Conservation (phyloP, 495 filamentous ascomycete species). For the Chaetomium fimeti region DNA sequence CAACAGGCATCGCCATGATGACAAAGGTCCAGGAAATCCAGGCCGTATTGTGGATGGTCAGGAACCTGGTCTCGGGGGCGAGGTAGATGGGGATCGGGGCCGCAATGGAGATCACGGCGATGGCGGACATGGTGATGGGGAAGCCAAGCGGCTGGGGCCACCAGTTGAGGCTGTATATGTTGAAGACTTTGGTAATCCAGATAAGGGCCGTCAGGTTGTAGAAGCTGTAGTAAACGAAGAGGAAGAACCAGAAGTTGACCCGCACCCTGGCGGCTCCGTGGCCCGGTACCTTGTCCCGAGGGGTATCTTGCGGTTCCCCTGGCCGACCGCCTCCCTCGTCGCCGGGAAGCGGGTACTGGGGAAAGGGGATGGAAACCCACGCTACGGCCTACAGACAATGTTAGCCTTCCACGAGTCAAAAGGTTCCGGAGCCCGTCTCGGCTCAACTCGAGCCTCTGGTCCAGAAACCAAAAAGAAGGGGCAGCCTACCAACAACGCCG, state of each 20-base stretch:
- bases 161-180: conserved; percentile 65
- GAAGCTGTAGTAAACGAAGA: conserved; percentile 63
- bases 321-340: conserved; percentile 33
- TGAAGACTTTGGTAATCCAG: conserved; percentile 68
- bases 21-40: conserved; percentile 65
- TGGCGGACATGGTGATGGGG: conserved; percentile 54
- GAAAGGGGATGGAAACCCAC: conserved; percentile 63
- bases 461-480: background rate
- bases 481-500: conserved; percentile 55
- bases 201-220: conserved; percentile 62
- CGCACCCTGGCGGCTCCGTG: conserved; percentile 59
- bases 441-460: no score
- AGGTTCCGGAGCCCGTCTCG: no score
- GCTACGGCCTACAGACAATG: conserved; percentile 48
- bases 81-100: conserved; percentile 58
- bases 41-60: conserved; percentile 58
- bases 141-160: conserved; percentile 62
- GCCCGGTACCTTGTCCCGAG: conserved; percentile 49
- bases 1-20: conserved; percentile 62
- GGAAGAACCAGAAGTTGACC: conserved; percentile 68
- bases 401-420: background rate
- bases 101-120: conserved; percentile 53
- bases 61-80: conserved; percentile 45
- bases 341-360: conserved; percentile 54
- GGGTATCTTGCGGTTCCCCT: conserved; percentile 27